phyloP scores from a whole-genome alignment of 2,329 filamentous ascomycete genomes.

The Ceratocystis lukuohia region DNA sequence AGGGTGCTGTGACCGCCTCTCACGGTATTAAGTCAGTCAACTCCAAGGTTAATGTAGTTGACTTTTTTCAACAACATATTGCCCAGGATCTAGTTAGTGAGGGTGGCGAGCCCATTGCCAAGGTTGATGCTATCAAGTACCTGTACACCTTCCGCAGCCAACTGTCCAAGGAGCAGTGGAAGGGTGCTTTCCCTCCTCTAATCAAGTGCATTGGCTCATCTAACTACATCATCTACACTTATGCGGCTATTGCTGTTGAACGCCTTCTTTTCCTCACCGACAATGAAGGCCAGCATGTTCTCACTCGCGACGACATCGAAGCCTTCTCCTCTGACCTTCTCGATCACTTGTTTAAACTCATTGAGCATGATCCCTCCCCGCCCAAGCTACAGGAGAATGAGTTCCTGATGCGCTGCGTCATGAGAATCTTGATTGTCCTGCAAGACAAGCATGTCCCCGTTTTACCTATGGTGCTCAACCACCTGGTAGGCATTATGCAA shows the following conservation, averaged over 20 bases:
- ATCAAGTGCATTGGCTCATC: slow-evolving; percentile 80
- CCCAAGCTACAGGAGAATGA: slow-evolving; percentile 98
- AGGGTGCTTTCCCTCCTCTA: slow-evolving; percentile 72
- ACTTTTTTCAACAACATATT: slow-evolving; percentile 89
- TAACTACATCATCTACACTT: slow-evolving; percentile 96
- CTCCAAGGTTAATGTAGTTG: slow-evolving; percentile 71
- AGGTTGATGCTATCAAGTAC: slow-evolving; percentile 97
- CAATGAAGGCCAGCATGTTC: slow-evolving; percentile 61
- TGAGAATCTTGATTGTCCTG: slow-evolving; percentile 92
- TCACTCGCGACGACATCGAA: slow-evolving; percentile 64
- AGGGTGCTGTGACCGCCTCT: slow-evolving; percentile 71
- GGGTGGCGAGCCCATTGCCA: slow-evolving; percentile 67
- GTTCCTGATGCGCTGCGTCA: slow-evolving; percentile 95
- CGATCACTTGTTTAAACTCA: slow-evolving; percentile 78
- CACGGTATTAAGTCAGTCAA: slow-evolving; percentile 90
- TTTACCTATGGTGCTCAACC: slow-evolving; percentile 63
- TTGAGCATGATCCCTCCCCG: slow-evolving; percentile 70
- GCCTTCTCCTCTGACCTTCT: slow-evolving; percentile 76
- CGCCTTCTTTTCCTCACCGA: slow-evolving; percentile 74
- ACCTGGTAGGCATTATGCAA: slow-evolving; percentile 78
- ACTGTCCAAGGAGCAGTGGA: slow-evolving; percentile 83
- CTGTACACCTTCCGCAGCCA: slow-evolving; percentile 95
- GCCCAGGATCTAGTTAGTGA: slow-evolving; percentile 72
- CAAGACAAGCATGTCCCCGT: slow-evolving; percentile 65
- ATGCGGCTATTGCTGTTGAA: slow-evolving; percentile 93